phyloP scores from a whole-genome alignment of 139 green algal genomes.

The Picochlorum sp. region DNA sequence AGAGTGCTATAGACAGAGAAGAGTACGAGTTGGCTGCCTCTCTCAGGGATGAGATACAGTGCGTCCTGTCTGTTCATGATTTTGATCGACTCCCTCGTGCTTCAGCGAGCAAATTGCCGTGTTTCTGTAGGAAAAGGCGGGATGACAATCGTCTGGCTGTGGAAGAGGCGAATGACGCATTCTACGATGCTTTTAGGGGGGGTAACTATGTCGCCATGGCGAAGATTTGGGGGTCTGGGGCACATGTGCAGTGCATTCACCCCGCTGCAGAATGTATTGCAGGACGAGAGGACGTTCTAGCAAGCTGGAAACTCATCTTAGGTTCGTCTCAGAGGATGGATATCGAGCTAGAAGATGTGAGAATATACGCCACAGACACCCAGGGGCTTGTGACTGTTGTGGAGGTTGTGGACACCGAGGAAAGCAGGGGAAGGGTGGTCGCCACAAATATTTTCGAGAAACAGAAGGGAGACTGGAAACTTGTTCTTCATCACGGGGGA shows the following conservation, averaged over 20 bases:
- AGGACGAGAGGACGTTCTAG: constrained; percentile 56
- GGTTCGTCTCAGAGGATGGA: constrained; percentile 34
- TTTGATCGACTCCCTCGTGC: not conserved
- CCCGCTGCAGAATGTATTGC: constrained; percentile 56
- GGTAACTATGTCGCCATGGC: constrained; percentile 62
- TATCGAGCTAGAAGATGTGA: constrained; percentile 67
- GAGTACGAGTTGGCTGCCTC: constrained; percentile 47
- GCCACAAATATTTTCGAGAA: constrained; percentile 86
- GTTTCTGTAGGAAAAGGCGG: constrained; percentile 17
- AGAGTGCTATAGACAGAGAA: constrained; percentile 41
- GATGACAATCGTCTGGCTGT: constrained; percentile 53
- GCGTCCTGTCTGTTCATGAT: constrained; percentile 8
- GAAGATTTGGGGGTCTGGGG: constrained; percentile 59
- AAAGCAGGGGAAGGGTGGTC: constrained; percentile 46
- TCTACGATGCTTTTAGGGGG: constrained; percentile 69
- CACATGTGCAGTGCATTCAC: constrained; percentile 80
- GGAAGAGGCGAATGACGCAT: constrained; percentile 67
- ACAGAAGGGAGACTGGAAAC: constrained; percentile 60
- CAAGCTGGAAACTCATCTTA: constrained; percentile 70
- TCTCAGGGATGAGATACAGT: constrained; percentile 45
- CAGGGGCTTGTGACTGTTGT: constrained; percentile 66
- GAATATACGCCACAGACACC: constrained; percentile 40
- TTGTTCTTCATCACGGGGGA: constrained; percentile 70
- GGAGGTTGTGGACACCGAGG: constrained; percentile 61
- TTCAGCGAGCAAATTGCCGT: not conserved